A percentile compares a stretch with the other conserved stretches of the same genome.
These are phyloP conservation scores for Teunomyces funiuensis DNA, from an alignment of 805 yeast genomes.

Conservation along the genomic window DNA sequence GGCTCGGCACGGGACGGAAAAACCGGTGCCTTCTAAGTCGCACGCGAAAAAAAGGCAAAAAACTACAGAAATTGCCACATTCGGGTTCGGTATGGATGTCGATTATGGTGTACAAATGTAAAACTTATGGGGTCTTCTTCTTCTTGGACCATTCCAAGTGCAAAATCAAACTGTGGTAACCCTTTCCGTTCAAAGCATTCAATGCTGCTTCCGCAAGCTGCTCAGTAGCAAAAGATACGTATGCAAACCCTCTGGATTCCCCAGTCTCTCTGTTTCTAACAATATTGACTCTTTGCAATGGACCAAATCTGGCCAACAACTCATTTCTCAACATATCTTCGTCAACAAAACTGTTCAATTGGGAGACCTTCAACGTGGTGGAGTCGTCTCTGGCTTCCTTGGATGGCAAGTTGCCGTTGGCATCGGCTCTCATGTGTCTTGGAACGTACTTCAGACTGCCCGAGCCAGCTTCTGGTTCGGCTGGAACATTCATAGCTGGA, in stretches of 20 bases:
- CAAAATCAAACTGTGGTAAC: conserved; percentile 84
- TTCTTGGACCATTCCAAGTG: conserved; percentile 48
- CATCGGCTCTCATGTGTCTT: conserved; percentile 47
- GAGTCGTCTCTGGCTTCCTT: conserved; percentile 70
- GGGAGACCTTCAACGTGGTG: conserved; percentile 85
- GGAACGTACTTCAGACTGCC: conserved; percentile 38
- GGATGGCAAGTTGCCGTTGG: conserved; percentile 40
- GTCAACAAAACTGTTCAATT: conserved; percentile 80
- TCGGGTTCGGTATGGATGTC: no score
- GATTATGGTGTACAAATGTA: background rate
- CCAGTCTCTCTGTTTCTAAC: conserved; percentile 93
- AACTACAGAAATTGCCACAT: no score
- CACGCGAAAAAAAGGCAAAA: background rate
- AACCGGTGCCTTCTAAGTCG: no score
- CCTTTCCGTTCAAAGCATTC: conserved; percentile 79
- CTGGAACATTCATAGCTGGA: conserved; percentile 41
- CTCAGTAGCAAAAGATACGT: conserved; percentile 74
- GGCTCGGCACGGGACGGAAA: no score
- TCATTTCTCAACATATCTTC: conserved; percentile 77
- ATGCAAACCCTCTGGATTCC: conserved; percentile 93
- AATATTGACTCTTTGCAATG: conserved; percentile 71
- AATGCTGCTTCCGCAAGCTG: conserved; percentile 74
- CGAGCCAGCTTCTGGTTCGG: conserved; percentile 37
- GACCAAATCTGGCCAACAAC: conserved; percentile 67
- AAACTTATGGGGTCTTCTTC: conserved; percentile 27